phyloP scores from a whole-genome alignment of 116 monocot species.

The Cymodocea nodosa region DNA sequence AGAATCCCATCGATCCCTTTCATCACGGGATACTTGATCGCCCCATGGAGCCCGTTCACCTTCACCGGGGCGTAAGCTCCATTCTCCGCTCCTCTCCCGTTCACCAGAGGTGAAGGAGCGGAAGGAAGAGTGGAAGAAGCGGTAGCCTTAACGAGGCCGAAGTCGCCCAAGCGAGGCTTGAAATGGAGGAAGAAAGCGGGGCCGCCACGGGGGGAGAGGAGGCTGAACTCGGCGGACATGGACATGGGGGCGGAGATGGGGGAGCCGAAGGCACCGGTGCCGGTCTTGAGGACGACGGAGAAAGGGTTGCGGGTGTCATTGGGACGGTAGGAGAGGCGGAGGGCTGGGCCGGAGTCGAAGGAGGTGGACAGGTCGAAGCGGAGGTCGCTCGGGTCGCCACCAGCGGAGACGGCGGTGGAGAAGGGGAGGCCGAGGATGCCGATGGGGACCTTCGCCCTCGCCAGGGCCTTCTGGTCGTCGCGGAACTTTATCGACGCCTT shows the following conservation, averaged over 20 bases:
- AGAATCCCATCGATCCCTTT: conserved; percentile 26
- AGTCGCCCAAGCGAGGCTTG: conserved; percentile 77
- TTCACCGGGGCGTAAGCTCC: background rate
- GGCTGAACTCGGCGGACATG: conserved; percentile 72
- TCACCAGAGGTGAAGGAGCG: background rate
- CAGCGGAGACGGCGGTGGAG: conserved; percentile 31
- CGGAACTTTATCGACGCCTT: conserved; percentile 87
- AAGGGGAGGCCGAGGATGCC: conserved; percentile 76
- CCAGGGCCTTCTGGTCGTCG: conserved; percentile 49
- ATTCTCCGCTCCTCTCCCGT: background rate
- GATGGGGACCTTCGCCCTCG: conserved; percentile 67
- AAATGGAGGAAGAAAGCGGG: conserved; percentile 37
- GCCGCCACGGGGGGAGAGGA: conserved; percentile 17
- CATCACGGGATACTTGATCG: conserved; percentile 2
- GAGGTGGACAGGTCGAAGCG: conserved; percentile 77
- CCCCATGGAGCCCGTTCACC: conserved; percentile 8
- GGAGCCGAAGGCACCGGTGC: conserved; percentile 59
- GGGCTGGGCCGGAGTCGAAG: conserved; percentile 53
- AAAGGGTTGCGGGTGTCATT: conserved; percentile 55
- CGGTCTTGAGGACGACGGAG: conserved; percentile 51
- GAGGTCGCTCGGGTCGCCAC: conserved; percentile 58
- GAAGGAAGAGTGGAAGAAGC: background rate
- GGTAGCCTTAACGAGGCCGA: conserved; percentile 34
- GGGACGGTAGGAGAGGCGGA: conserved; percentile 74
- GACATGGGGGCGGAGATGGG: conserved; percentile 47